Base-by-base conservation (phyloP, 257 asterid species). In the Solanum clarkiae region DNA sequence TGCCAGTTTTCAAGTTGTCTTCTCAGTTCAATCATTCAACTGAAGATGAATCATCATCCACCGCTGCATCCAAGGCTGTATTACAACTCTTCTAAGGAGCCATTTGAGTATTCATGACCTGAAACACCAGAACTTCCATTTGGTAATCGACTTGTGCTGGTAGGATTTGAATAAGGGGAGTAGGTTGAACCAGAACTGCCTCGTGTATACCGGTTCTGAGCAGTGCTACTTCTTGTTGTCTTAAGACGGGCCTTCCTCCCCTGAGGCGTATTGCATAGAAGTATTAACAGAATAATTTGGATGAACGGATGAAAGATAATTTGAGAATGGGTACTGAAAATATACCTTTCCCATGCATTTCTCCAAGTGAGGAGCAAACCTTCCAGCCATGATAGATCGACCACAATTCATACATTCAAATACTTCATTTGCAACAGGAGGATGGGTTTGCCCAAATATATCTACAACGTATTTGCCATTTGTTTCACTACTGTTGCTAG, bases 311-410 rank as follows among this genome's bases (percentile, higher is more conserved):
- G 42, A 26, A 63, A 10, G 47, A 16, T 53, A 59, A 51, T 26
- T 6, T n/a, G 68, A 32, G 24, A 65, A 65, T 51, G 42, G 17
- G 20, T 6, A 75, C 11, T 85, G n/a, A 36, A 66, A 14, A 36
- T 54, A 88, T 90, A 97, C 99, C 99, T 97, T 97, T 86, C 99
- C 99, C 98, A 97, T 95, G 93, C 99, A 95, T 89, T 95, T 95
- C 94, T 95, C 99, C 91, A 97, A 86, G 91, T 97, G 99, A 82
- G 98, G 98, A 56, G 99, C 99, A 83, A 97, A 97, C 53, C 97
- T 86, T 71, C 98, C 99, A 79, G 98, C 98, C 94, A 89, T 87
- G 32, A 93, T 88, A 53, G 95, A 87, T 82, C 98, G 87, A 56
- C 95, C 90, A 87, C 98, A 97, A 87, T 97, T 97, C 99, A 97